These are phyloP conservation scores for Ceratobasidium papillatum DNA, from an alignment of 1,284 basidiomycete genomes.

Conservation along the genomic window DNA sequence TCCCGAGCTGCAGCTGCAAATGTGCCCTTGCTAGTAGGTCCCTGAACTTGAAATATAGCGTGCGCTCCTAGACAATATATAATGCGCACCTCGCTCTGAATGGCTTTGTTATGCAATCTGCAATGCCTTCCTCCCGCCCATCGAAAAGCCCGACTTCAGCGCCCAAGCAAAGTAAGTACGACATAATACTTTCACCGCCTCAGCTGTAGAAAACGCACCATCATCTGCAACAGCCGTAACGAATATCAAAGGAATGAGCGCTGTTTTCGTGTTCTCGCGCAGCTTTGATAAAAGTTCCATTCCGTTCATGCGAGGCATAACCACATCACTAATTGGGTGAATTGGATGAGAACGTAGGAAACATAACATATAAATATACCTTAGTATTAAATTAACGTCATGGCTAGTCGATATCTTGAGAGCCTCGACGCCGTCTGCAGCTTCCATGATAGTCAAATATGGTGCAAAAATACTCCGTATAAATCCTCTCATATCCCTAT, in stretches of 20 bases:
- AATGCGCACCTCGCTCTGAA: conserved; percentile 46
- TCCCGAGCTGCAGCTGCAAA: conserved; percentile 49
- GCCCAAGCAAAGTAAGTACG: neutral
- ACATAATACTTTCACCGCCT: conserved; percentile 45
- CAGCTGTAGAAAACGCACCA: neutral
- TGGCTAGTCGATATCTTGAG: neutral
- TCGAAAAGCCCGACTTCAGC: conserved; percentile 3
- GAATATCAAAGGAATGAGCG: conserved; percentile 50
- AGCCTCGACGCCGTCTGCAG: conserved; percentile 11
- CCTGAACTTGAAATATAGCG: neutral
- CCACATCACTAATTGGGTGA: neutral
- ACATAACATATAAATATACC: neutral
- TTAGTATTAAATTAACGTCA: conserved; percentile 20
- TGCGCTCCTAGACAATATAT: neutral
- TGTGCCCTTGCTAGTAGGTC: conserved; percentile 56
- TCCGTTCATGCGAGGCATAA: conserved; percentile 30
- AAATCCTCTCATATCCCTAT: conserved; percentile 40
- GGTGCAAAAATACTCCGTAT: conserved; percentile 44
- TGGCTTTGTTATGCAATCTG: conserved; percentile 51
- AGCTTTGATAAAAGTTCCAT: conserved; percentile 2
- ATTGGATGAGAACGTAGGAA: neutral
- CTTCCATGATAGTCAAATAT: conserved; percentile 38
- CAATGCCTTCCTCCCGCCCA: conserved; percentile 49
- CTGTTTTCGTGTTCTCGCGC: conserved; percentile 18
- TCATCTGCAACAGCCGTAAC: conserved; percentile 46